These are phyloP conservation scores for Handroanthus guayacan DNA, from an alignment of 257 asterid species.

Conservation along the genomic window DNA sequence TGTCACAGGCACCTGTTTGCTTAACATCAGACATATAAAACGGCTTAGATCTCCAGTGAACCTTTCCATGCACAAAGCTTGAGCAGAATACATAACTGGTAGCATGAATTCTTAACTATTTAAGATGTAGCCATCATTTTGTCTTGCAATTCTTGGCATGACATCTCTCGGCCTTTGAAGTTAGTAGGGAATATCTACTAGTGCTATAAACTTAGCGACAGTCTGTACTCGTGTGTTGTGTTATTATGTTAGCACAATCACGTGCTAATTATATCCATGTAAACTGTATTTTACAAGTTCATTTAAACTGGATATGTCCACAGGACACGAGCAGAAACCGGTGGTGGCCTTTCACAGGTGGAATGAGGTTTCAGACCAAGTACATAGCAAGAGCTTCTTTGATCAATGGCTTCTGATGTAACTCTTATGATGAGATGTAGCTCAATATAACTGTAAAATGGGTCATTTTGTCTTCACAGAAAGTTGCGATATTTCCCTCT, in stretches of 20 bases:
- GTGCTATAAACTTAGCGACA: background rate
- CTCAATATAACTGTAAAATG: conserved; percentile 21
- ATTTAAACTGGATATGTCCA: conserved; percentile 35
- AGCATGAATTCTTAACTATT: background rate
- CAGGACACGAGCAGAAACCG: conserved; percentile 83
- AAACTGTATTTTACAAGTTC: background rate
- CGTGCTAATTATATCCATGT: background rate
- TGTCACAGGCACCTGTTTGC: conserved; percentile 12
- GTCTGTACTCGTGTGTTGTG: background rate
- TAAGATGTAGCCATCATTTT: background rate
- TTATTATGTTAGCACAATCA: background rate
- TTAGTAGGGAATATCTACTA: background rate
- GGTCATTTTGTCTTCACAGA: conserved; percentile 17
- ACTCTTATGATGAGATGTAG: conserved; percentile 30
- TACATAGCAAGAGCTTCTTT: conserved; percentile 30
- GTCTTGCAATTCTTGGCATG: background rate
- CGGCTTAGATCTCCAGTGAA: background rate
- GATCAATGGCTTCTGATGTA: conserved; percentile 31
- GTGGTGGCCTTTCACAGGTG: conserved; percentile 83
- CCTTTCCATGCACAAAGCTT: background rate
- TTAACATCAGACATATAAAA: background rate
- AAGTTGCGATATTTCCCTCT: background rate
- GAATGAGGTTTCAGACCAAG: conserved; percentile 41
- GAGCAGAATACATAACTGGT: background rate
- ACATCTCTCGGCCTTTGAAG: background rate